Percentiles rank a stretch among this genome's conserved stretches.
Evolutionary conservation across 768 basidiomycete genomes (phyloP).

Genomic region (Phylloporus scabripes): DNA sequence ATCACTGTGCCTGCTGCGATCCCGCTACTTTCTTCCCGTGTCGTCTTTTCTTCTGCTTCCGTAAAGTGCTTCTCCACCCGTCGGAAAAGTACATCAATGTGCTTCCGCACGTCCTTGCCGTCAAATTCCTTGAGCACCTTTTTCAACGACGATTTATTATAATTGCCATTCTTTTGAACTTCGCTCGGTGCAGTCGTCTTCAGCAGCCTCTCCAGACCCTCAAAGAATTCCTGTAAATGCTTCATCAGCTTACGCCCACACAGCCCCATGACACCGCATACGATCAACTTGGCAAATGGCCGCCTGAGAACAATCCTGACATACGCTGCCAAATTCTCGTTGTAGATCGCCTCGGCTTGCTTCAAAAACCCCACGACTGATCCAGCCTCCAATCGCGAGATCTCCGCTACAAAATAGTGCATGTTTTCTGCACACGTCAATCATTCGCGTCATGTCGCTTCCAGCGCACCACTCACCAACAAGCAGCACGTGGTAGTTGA

Average conservation of each 20-base stretch:
- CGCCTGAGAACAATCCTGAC: slow-evolving; percentile 81
- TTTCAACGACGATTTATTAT: slow-evolving; percentile 73
- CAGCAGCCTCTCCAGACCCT: slow-evolving; percentile 83
- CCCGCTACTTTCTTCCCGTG: slow-evolving; percentile 47
- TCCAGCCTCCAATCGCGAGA: slow-evolving; percentile 60
- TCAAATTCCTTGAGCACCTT: slow-evolving; percentile 82
- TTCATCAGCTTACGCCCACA: slow-evolving; percentile 3
- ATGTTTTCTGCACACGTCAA: slow-evolving; percentile 70
- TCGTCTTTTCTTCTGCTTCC: slow-evolving; percentile 66
- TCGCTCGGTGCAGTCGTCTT: slow-evolving; percentile 75
- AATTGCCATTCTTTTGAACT: slow-evolving; percentile 67
- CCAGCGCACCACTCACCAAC: slow-evolving; percentile 59
- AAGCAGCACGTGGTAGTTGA: slow-evolving; percentile 93
- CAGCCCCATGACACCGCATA: slow-evolving; percentile 34
- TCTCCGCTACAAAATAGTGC: slow-evolving; percentile 88
- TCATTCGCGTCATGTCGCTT: not conserved
- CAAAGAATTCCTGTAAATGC: slow-evolving; percentile 78
- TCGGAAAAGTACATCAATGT: slow-evolving; percentile 79
- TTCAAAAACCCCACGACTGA: slow-evolving; percentile 59
- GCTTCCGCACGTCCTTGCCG: slow-evolving; percentile 84
- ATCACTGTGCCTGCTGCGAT: slow-evolving; percentile 61
- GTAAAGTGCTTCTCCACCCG: slow-evolving; percentile 96
- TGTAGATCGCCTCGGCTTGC: slow-evolving; percentile 78
- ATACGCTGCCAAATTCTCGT: slow-evolving; percentile 84
- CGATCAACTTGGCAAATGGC: slow-evolving; percentile 83